Conservation (phyloP, 257 asterid species). For the Nicotiana sylvestris region DNA sequence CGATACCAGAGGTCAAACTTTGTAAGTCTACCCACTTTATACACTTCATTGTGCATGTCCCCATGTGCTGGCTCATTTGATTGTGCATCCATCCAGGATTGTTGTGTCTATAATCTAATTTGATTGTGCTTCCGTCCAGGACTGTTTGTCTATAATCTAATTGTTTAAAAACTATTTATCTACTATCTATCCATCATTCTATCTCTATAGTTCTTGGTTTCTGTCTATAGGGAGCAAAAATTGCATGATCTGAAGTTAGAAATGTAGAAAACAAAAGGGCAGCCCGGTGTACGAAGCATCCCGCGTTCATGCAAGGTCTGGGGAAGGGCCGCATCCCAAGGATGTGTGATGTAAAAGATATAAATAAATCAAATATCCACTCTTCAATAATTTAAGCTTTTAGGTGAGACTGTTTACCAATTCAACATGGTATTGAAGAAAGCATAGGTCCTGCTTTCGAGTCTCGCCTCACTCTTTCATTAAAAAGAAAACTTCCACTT, state of each 20-base stretch:
- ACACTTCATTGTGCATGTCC: not conserved
- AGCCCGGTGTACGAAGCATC: no score
- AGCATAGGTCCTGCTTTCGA: not conserved
- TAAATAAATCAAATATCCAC: not conserved
- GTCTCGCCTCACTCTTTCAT: not conserved
- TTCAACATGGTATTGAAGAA: not conserved
- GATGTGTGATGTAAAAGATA: no score
- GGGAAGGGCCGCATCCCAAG: no score
- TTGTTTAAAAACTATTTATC: not conserved
- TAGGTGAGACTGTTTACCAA: not conserved
- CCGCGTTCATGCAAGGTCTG: no score
- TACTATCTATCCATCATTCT: not conserved
- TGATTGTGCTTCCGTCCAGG: not conserved
- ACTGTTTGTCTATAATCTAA: not conserved
- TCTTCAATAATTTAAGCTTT: not conserved
- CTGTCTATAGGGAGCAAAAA: not conserved
- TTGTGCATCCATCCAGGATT: not conserved
- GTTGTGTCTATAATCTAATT: not conserved
- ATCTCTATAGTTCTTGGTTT: not conserved
- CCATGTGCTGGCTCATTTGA: not conserved
- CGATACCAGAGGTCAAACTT: conserved; percentile 30
- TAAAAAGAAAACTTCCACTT: not conserved
- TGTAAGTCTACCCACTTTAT: conserved; percentile 37
- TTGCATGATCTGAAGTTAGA: not conserved
- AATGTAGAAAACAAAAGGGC: no score